Evolutionary conservation across 2,329 filamentous ascomycete genomes (phyloP).

Genomic region (Fusarium coicis): DNA sequence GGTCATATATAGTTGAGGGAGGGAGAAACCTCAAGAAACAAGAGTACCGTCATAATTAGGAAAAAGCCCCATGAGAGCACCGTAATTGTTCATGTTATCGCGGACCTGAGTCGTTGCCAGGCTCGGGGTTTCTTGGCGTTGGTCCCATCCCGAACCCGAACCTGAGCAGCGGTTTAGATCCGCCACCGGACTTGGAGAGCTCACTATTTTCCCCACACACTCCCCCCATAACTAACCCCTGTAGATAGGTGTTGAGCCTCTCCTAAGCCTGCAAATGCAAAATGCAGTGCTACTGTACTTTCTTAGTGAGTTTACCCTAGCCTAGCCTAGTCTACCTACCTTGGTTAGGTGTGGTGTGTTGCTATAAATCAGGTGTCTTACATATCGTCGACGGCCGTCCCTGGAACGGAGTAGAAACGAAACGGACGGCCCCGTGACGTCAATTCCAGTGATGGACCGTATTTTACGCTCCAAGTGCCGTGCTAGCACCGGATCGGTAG

Average conservation of each 20-base stretch:
- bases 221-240: background rate
- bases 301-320: background rate
- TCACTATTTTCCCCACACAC: constrained; percentile 28
- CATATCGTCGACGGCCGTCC: constrained; percentile 9
- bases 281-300: background rate
- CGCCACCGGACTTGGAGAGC: constrained; percentile 24
- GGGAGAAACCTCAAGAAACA: constrained; percentile 4
- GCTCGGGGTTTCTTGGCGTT: constrained; percentile 33
- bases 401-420: constrained; percentile 10
- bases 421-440: constrained; percentile 35
- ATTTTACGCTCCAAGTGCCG: constrained; percentile 12
- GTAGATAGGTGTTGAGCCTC: constrained; percentile 20
- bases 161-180: constrained; percentile 33
- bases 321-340: background rate
- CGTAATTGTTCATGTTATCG: constrained; percentile 4
- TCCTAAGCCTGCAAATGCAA: background rate
- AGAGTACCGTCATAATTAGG: constrained; percentile 17
- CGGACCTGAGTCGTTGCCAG: constrained; percentile 32
- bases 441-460: constrained; percentile 7
- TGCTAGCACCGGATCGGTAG: background rate
- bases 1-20: constrained; percentile 39
- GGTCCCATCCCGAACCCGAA: constrained; percentile 27
- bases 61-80: background rate
- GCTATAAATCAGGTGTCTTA: constrained; percentile 19
- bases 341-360: constrained; percentile 10